Base-by-base conservation (phyloP, 352 stramenopile species). In the Pilasporangium apinafurcum region DNA sequence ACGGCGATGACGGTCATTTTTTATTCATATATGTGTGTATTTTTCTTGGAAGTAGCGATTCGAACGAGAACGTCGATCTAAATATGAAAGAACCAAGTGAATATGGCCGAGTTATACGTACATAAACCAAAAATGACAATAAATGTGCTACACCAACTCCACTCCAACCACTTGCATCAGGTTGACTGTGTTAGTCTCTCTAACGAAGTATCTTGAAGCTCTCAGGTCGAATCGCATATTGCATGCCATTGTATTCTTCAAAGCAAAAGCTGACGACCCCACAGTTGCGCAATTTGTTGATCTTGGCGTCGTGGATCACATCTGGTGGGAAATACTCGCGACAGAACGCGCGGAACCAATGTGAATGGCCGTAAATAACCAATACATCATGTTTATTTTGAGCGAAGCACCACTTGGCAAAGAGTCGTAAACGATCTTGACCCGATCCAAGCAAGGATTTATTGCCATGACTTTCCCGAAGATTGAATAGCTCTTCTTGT, bases 321-420 rank as follows among this genome's bases (percentile, higher is more conserved):
- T 64, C 37, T 3, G 17, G n/a, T 8, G 77, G 73, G 21, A 94
- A 72, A 37, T 83, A 94, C 44, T 86, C 79, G 10, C 70, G 71
- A 47, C 76, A 93, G 42, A 94, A 95, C 9, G 76, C 75, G 1
- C 74, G 70, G 39, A 93, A 88, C 80, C 83, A 95, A 30, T 89
- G 61, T 51, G 83, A 94, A 58, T 95, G 84, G 24, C 84, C 84
- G 34, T 86, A 90, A 7, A 90, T 77, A 9, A 95, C 64, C 13
- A 92, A 40, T 29, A 89, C 70, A 26, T 83, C 61, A 30, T 72
- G 54, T 4, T 56, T 53, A n/a, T n/a, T n/a, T 24, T 82, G 72
- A 24, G 54, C 46, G 47, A 86, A 83, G 4, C 51, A 47, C 84
- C 84, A 95, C 24, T 68, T 50, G 13, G 67, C 67, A 53, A 95